These are phyloP conservation scores for Alternaria longipes DNA, from an alignment of 2,329 filamentous ascomycete species.

Conservation along the genomic window DNA sequence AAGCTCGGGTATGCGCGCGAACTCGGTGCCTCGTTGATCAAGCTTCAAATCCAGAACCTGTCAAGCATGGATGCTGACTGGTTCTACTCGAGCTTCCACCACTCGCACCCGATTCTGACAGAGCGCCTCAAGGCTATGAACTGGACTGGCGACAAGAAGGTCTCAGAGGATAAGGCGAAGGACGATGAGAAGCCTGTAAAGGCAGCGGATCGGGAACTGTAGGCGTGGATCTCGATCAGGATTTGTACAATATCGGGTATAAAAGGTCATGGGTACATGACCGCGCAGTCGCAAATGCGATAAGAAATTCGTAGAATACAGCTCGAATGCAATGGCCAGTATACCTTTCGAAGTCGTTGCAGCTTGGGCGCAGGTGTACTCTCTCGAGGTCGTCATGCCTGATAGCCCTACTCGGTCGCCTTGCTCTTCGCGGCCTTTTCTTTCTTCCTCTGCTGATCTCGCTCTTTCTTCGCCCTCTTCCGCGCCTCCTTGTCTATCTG, in stretches of 20 bases:
- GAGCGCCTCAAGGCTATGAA: constrained; percentile 91
- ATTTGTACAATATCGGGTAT: constrained; percentile 5
- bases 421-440: constrained; percentile 46
- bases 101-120: constrained; percentile 94
- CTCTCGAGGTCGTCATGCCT: constrained; percentile 4
- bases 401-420: constrained; percentile 22
- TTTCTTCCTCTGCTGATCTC: constrained; percentile 56
- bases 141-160: constrained; percentile 76
- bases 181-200: constrained; percentile 70
- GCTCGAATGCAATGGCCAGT: constrained; percentile 4
- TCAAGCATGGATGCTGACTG: constrained; percentile 99
- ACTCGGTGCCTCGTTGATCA: constrained; percentile 88
- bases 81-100: constrained; percentile 98
- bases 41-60: constrained; percentile 97
- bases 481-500: constrained; percentile 62
- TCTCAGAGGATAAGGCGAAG: constrained; percentile 59
- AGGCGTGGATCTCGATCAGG: constrained; percentile 34
- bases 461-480: constrained; percentile 65
- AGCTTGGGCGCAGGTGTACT: neutral
- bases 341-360: neutral
- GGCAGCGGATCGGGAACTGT: constrained; percentile 80
- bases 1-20: constrained; percentile 84
- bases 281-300: constrained; percentile 2
- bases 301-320: constrained; percentile 11
- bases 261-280: constrained; percentile 6